A percentile compares a stretch with the other conserved stretches of the same genome.
These are phyloP conservation scores for Delitschia confertaspora DNA, from an alignment of 495 filamentous ascomycete genomes.

Conservation along the genomic window DNA sequence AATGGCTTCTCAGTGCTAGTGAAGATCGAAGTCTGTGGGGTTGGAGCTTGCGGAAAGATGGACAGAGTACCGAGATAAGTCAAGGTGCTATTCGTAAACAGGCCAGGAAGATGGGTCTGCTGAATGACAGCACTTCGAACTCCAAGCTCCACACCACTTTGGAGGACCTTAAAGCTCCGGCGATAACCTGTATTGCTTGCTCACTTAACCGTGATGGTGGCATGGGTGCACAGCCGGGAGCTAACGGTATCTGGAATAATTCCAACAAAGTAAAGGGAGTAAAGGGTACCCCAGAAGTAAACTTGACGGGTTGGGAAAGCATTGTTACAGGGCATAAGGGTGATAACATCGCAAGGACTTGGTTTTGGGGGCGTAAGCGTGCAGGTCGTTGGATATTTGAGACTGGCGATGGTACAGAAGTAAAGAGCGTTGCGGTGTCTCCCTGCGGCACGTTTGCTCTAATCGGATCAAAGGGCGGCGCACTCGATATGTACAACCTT, in stretches of 20 bases:
- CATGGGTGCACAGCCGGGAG: slow-evolving; percentile 66
- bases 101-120: slow-evolving; percentile 69
- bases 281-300: slow-evolving; percentile 51
- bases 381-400: slow-evolving; percentile 89
- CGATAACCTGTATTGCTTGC: slow-evolving; percentile 81
- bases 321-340: slow-evolving; percentile 87
- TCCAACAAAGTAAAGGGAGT: slow-evolving; percentile 45
- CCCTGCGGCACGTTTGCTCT: slow-evolving; percentile 89
- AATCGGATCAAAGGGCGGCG: slow-evolving; percentile 74
- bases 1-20: slow-evolving; percentile 89
- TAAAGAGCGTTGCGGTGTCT: slow-evolving; percentile 75
- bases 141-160: slow-evolving; percentile 49
- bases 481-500: slow-evolving; percentile 89
- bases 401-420: slow-evolving; percentile 72
- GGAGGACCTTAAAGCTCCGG: slow-evolving; percentile 76
- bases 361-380: slow-evolving; percentile 94
- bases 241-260: slow-evolving; percentile 68
- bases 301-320: slow-evolving; percentile 88
- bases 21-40: slow-evolving; percentile 87
- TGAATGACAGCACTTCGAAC: slow-evolving; percentile 40
- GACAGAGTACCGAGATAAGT: slow-evolving; percentile 86
- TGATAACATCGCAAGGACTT: slow-evolving; percentile 78
- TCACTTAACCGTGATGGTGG: slow-evolving; percentile 89
- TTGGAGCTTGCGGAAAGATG: slow-evolving; percentile 88
- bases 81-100: slow-evolving; percentile 77